Base-by-base conservation (phyloP, 164 flowering plant species). In the Dillenia suffruticosa region DNA sequence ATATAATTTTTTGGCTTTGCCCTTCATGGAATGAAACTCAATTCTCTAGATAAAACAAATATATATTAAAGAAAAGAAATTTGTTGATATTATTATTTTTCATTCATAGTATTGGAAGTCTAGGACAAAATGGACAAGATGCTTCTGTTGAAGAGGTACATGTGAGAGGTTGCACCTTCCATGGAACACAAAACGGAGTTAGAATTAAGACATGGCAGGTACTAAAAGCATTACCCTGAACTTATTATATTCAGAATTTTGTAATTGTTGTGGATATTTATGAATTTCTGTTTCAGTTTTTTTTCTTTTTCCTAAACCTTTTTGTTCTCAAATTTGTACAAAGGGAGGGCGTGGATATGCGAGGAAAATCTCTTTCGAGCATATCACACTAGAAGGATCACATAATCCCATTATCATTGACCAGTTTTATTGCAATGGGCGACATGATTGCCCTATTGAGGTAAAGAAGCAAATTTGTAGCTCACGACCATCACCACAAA, bases 191-290 rank as follows among this genome's bases (percentile, higher is more conserved):
- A 1, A 77, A 76, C 61, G 92, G 89, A 47, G 84, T 66, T 8
- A 80, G 89, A 63, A 86, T 86, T 67, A 86, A 86, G 71, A 86
- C 87, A 65, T 75, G 70, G 76, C 74, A 68, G 84, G 86, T 84
- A 76, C 13, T 3, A 11, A 47, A 24, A 15, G 17, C 19, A 51
- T 7, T 24, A 24, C 26, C 26, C 26, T 3, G 26, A 24, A 24
- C 3, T 24, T 3, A 3, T 24, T 24, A 24, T 24, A 24, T 3
- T 24, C 26, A 24, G 2, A 24, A 24, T 1, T 24, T 24, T 24
- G 26, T 24, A 24, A 24, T 24, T 24, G 26, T 24, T 24, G 26
- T 24, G 26, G 3, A 24, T 24, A 24, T 24, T 24, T 24, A 24
- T 3, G 26, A 24, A 24, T 3, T 24, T 24, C 26, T 24, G 26